Conservation (phyloP, 192 early-diverging fungal genomes). For the Umbelopsis sp. region DNA sequence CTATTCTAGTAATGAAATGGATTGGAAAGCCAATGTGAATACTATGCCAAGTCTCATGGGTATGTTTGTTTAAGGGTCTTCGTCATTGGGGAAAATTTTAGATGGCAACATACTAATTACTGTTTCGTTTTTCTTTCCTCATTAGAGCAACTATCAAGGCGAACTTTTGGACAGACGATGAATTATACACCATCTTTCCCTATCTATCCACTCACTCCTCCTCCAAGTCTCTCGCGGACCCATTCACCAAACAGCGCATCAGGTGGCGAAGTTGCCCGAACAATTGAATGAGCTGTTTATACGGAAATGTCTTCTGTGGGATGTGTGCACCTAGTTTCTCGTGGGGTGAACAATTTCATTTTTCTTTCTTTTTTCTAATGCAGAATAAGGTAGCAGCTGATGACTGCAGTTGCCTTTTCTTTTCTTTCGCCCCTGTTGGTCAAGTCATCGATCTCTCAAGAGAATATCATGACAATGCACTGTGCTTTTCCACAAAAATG, state of each 20-base stretch:
- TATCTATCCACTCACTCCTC: constrained; percentile 44
- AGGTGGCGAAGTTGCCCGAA: constrained; percentile 3
- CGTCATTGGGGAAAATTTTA: background rate
- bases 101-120: background rate
- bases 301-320: background rate
- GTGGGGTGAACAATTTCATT: background rate
- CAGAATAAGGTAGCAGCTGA: constrained; percentile 11
- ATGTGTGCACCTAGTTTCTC: background rate
- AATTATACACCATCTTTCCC: constrained; percentile 37
- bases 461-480: too few species aligned
- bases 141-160: constrained; percentile 43
- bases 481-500: too few species aligned
- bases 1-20: constrained; percentile 4
- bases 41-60: constrained; percentile 42
- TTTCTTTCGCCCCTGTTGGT: too few species aligned
- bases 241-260: constrained; percentile 21
- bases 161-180: constrained; percentile 36
- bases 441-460: background rate
- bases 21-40: constrained; percentile 27
- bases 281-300: constrained; percentile 3
- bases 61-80: constrained; percentile 1
- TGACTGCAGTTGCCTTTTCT: constrained; percentile 6
- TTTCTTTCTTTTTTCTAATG: constrained; percentile 13
- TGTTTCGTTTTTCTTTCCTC: background rate
- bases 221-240: constrained; percentile 26